Base-by-base conservation (phyloP, 2,329 filamentous ascomycete genomes). In the Cladophialophora exuberans region DNA sequence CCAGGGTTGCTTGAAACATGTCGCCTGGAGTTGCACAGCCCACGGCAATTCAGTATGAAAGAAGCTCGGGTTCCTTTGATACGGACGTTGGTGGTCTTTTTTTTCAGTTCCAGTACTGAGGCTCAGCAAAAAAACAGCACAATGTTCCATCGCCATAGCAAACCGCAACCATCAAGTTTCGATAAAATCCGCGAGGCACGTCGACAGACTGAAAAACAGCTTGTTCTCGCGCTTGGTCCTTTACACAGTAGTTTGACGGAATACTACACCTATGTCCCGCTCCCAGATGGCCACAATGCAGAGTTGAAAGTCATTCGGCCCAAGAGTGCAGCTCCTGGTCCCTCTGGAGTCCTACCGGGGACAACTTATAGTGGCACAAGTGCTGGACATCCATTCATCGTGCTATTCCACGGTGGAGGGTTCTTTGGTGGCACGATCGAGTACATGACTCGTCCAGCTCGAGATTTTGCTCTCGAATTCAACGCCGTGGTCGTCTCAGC, bases 401-500 rank as follows among this genome's bases (percentile, higher is more conserved):
- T 54, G 9, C 31, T 47, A 13, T 47, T 54, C 42, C 43, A 46
- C 33, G 33, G 42, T 7, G 51, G 51, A 10, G 51, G 42, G 11
- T 54, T 54, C 51, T 46, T 17, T 6, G 22, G 25, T 13, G 43
- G 51, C 20, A 46, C 26, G n/a, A 35, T 39, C 41, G 51, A 54
- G 22, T 39, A 46, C 31, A 30, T 39, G 43, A 38, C 42, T 6
- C 23, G 31, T 10, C 31, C 36, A 26, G 41, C 39, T 11, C 41
- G 41, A 13, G 41, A 38, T 9, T 46, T 41, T 23, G 42, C 43
- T 4, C 25, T 23, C 13, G 41, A 46, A 20, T 39, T 53, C 35
- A 30, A 44, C 10, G 39, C 30, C 31, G 42, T 46, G 51, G 56
- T 67, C 4, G 51, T 67, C 39, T 60, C 62, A 3, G 61, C 66